phyloP scores from a whole-genome alignment of 78 protist genomes.

The Mantamonas sphyraenae region DNA sequence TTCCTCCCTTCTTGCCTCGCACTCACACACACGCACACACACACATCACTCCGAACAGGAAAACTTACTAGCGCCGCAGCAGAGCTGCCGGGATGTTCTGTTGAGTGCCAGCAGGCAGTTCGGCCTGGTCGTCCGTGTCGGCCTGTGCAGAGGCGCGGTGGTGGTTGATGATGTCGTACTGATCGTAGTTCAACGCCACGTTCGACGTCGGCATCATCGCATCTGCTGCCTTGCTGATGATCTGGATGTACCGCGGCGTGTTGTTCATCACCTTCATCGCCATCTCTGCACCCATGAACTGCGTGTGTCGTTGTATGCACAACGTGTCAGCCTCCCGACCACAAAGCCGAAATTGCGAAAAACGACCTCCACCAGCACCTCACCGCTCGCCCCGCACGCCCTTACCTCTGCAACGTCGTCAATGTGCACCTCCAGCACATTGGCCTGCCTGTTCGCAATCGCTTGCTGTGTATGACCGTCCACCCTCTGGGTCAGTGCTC shows the following conservation, averaged over 20 bases:
- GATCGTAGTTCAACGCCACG: neutral
- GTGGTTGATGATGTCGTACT: neutral
- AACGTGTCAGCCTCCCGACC: too few species aligned
- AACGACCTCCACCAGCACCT: too few species aligned
- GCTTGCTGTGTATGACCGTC: too few species aligned
- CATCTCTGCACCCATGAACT: neutral
- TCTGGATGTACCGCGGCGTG: constrained; percentile 3
- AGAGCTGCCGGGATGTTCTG: neutral
- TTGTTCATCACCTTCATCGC: neutral
- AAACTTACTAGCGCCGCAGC: neutral
- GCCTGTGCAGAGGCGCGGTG: neutral
- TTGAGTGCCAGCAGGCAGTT: neutral
- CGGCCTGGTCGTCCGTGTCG: neutral
- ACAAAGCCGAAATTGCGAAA: too few species aligned
- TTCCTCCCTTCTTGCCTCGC: too few species aligned
- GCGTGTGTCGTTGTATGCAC: too few species aligned
- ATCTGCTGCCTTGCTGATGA: constrained; percentile 16
- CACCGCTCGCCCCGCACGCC: too few species aligned
- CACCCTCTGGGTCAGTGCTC: too few species aligned
- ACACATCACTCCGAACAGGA: neutral
- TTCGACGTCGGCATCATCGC: neutral
- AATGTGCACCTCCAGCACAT: neutral
- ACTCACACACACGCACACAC: neutral
- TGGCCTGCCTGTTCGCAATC: neutral
- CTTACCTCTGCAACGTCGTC: too few species aligned